phyloP scores from a whole-genome alignment of 1,284 basidiomycete species.

The Golubevia pallescens region DNA sequence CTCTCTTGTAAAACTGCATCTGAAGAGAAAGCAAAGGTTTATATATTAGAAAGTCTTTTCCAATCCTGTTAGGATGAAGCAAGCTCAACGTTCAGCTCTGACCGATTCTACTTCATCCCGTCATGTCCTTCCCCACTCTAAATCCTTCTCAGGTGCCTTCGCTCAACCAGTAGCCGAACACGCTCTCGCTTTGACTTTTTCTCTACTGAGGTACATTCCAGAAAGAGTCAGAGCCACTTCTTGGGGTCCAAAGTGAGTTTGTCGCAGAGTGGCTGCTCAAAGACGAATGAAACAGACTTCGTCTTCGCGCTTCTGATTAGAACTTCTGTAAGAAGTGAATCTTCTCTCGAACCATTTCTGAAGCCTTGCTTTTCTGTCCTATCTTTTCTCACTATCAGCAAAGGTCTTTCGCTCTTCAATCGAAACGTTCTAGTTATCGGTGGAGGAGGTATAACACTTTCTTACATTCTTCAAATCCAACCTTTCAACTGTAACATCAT shows the following conservation, averaged over 20 bases:
- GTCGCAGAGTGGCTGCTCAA: too few species aligned
- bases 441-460: slow-evolving; percentile 19
- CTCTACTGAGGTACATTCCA: slow-evolving; percentile 18
- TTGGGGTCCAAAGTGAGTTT: slow-evolving; percentile 14
- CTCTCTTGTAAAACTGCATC: too few species aligned
- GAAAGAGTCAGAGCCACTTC: slow-evolving; percentile 10
- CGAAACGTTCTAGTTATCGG: slow-evolving; percentile 28
- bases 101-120: too few species aligned
- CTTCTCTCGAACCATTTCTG: neutral
- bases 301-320: neutral
- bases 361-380: neutral
- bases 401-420: slow-evolving; percentile 8
- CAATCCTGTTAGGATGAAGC: too few species aligned
- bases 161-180: slow-evolving; percentile 37
- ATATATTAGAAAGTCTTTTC: too few species aligned
- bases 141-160: slow-evolving; percentile 22
- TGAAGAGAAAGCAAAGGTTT: too few species aligned
- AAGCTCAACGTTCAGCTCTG: too few species aligned
- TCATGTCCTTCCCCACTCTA: too few species aligned
- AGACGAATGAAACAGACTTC: too few species aligned
- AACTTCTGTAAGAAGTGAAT: neutral
- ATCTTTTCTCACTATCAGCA: neutral
- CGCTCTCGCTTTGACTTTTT: slow-evolving; percentile 22
- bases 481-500: slow-evolving; percentile 23
- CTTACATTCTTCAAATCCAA: slow-evolving; percentile 6